phyloP scores from a whole-genome alignment of 73 alveolate genomes.

The Tetrahymena borealis region DNA sequence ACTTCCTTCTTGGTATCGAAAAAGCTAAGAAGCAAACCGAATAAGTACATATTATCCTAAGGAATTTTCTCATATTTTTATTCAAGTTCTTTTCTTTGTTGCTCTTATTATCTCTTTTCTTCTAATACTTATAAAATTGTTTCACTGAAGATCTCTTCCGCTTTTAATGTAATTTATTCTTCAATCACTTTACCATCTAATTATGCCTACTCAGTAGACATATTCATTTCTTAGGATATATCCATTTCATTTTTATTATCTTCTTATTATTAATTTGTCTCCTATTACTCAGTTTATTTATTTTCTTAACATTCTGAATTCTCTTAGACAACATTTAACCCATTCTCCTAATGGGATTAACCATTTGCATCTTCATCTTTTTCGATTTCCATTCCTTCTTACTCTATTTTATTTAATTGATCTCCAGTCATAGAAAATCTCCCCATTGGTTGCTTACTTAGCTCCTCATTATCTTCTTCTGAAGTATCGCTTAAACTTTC shows the following conservation, averaged over 20 bases:
- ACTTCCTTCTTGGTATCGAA: neutral
- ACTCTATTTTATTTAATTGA: neutral
- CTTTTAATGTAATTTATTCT: neutral
- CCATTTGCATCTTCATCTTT: neutral
- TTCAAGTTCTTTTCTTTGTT: neutral
- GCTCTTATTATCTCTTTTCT: neutral
- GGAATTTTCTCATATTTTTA: neutral
- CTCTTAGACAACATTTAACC: no score
- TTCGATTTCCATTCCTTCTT: neutral
- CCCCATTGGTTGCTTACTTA: neutral
- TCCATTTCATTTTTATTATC: neutral
- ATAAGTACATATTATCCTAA: neutral
- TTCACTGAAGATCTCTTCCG: neutral
- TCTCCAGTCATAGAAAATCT: neutral
- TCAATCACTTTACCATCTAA: neutral
- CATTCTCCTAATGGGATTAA: neutral
- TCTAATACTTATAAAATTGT: neutral
- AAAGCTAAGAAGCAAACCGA: neutral
- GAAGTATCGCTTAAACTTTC: neutral
- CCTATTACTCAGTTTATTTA: neutral
- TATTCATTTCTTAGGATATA: neutral
- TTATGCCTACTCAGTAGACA: neutral
- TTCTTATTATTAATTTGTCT: neutral
- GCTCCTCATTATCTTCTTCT: neutral
- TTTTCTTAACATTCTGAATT: neutral